Conservation (phyloP, 495 filamentous ascomycete species). For the Corynascus novoguineensis region DNA sequence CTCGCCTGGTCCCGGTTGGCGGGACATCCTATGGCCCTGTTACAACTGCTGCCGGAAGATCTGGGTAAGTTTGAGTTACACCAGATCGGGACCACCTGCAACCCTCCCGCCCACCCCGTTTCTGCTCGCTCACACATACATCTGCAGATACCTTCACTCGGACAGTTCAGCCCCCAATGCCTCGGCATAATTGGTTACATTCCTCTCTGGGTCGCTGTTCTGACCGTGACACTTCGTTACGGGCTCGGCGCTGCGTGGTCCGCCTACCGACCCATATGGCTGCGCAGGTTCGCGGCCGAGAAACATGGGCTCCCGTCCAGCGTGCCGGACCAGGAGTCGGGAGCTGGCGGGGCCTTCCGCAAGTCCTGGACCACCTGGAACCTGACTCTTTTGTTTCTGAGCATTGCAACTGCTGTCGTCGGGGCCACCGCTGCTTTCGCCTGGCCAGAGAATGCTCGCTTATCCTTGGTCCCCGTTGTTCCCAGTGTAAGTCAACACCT, state of each 20-base stretch:
- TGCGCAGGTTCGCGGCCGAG: slow-evolving; percentile 27
- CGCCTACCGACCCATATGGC: slow-evolving; percentile 25
- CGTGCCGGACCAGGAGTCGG: slow-evolving; percentile 12
- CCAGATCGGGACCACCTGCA: neutral
- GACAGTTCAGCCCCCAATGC: slow-evolving; percentile 26
- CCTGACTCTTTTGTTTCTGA: slow-evolving; percentile 17
- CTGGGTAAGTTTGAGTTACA: slow-evolving; percentile 21
- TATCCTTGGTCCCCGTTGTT: slow-evolving; percentile 19
- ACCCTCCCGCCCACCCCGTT: neutral
- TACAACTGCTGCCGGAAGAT: slow-evolving; percentile 29
- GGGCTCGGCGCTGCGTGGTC: slow-evolving; percentile 21
- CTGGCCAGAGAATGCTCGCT: slow-evolving; percentile 10
- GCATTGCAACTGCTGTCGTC: neutral
- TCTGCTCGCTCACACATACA: neutral
- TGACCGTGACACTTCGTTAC: slow-evolving; percentile 28
- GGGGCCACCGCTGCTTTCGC: slow-evolving; percentile 13
- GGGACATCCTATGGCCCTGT: slow-evolving; percentile 24
- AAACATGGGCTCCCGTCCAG: neutral
- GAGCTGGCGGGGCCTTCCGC: neutral
- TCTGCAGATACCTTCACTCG: slow-evolving; percentile 28
- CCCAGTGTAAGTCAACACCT: slow-evolving; percentile 21
- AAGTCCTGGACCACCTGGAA: slow-evolving; percentile 23
- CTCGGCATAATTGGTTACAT: slow-evolving; percentile 28
- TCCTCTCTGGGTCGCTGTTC: slow-evolving; percentile 25
- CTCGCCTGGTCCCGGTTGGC: slow-evolving; percentile 3